phyloP scores from a whole-genome alignment of 768 basidiomycete genomes.

The Lactarius vividus region DNA sequence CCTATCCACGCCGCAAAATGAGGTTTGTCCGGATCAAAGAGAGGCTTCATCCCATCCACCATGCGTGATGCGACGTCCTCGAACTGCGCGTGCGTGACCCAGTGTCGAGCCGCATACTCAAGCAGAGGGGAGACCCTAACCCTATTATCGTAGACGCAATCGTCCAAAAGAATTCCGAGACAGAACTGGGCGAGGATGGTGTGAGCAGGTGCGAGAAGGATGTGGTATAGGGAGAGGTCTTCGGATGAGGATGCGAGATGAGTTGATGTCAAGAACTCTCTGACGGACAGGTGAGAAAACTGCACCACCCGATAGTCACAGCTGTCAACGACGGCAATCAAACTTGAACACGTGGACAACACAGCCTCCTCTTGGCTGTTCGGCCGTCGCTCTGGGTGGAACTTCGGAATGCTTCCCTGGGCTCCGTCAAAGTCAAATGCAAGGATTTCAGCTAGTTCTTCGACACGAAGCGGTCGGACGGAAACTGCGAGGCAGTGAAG shows the following conservation, averaged over 20 bases:
- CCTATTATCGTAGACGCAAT: background rate
- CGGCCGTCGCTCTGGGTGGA: constrained; percentile 7
- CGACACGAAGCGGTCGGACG: background rate
- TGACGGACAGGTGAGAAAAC: constrained; percentile 15
- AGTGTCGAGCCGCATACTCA: background rate
- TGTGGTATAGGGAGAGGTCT: background rate
- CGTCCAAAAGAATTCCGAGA: background rate
- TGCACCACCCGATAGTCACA: constrained; percentile 7
- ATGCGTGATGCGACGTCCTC: background rate
- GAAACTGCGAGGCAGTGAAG: constrained; percentile 9
- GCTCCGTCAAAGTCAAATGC: constrained; percentile 10
- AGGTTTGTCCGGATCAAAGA: constrained; percentile 2
- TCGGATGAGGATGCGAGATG: background rate
- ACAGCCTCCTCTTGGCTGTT: background rate
- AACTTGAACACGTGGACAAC: constrained; percentile 13
- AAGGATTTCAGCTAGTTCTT: constrained; percentile 10
- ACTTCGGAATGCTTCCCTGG: background rate
- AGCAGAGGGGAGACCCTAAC: background rate
- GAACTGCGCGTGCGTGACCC: background rate
- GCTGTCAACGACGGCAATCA: background rate
- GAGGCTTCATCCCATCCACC: background rate
- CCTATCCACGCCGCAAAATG: background rate
- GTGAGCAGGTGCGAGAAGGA: background rate
- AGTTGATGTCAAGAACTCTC: constrained; percentile 10
- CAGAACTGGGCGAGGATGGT: background rate